Evolutionary conservation across 2,329 filamentous ascomycete genomes (phyloP).

Genomic region (Knufia petricola): DNA sequence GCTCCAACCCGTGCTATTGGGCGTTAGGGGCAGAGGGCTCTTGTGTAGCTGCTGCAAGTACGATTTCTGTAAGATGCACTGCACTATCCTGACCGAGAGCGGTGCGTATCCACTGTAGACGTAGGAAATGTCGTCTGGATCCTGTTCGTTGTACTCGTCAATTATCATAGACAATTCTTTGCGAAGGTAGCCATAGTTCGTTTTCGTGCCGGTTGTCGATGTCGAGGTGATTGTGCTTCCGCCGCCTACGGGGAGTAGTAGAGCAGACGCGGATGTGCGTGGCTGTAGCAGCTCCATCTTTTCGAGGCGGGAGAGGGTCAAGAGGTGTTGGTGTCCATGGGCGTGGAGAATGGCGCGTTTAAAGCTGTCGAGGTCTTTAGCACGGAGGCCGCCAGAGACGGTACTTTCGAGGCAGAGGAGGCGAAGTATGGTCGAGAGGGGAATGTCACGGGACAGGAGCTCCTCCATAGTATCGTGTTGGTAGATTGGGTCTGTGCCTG

Average conservation of each 20-base stretch:
- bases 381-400: slow-evolving; percentile 76
- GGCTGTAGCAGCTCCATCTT: slow-evolving; percentile 79
- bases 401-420: slow-evolving; percentile 86
- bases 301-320: slow-evolving; percentile 80
- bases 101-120: slow-evolving; percentile 97
- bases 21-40: slow-evolving; percentile 48
- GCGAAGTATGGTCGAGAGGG: slow-evolving; percentile 70
- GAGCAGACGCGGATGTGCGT: slow-evolving; percentile 64
- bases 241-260: slow-evolving; percentile 67
- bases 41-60: slow-evolving; percentile 63
- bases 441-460: slow-evolving; percentile 78
- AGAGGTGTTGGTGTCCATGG: slow-evolving; percentile 88
- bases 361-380: slow-evolving; percentile 81
- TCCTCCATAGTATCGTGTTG: slow-evolving; percentile 90
- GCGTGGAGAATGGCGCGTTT: slow-evolving; percentile 80
- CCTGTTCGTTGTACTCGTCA: slow-evolving; percentile 91
- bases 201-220: slow-evolving; percentile 51
- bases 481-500: slow-evolving; percentile 75
- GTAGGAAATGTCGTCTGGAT: slow-evolving; percentile 92
- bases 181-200: slow-evolving; percentile 81
- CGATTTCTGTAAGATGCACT: slow-evolving; percentile 86
- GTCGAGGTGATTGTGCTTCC: slow-evolving; percentile 34
- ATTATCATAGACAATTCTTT: slow-evolving; percentile 82
- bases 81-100: slow-evolving; percentile 79
- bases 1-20: slow-evolving; percentile 70